Percentiles rank a stretch among this genome's conserved stretches.
These are phyloP conservation scores for Amanita subjunquillea DNA, from an alignment of 768 basidiomycete genomes.

Conservation along the genomic window DNA sequence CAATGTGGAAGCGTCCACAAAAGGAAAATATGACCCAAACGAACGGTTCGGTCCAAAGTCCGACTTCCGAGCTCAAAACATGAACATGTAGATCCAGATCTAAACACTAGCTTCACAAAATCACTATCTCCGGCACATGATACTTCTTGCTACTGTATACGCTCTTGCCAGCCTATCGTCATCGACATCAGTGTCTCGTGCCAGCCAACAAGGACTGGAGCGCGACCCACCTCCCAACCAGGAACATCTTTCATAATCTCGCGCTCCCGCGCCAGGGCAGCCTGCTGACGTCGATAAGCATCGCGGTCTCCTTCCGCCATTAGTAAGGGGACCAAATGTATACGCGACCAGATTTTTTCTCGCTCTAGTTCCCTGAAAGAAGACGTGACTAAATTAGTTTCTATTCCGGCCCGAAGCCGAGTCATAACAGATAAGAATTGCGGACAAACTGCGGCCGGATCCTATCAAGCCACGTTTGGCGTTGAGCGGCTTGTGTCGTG, in stretches of 20 bases:
- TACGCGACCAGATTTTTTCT: slow-evolving; percentile 92
- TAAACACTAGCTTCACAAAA: slow-evolving; percentile 14
- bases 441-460: slow-evolving; percentile 42
- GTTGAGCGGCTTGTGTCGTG: slow-evolving; percentile 45
- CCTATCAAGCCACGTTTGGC: slow-evolving; percentile 59
- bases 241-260: slow-evolving; percentile 93
- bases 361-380: slow-evolving; percentile 76
- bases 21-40: slow-evolving; percentile 10
- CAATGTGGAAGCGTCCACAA: not conserved
- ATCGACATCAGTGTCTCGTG: not conserved
- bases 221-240: slow-evolving; percentile 80
- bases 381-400: slow-evolving; percentile 29
- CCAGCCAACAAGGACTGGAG: not conserved
- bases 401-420: slow-evolving; percentile 27
- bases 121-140: slow-evolving; percentile 31
- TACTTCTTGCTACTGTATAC: slow-evolving; percentile 78
- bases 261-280: slow-evolving; percentile 67
- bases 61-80: slow-evolving; percentile 1
- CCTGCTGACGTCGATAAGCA: slow-evolving; percentile 69
- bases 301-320: slow-evolving; percentile 93
- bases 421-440: slow-evolving; percentile 31
- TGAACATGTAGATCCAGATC: not conserved
- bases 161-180: slow-evolving; percentile 64
- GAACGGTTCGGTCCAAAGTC: slow-evolving; percentile 9
- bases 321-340: slow-evolving; percentile 86